These are phyloP conservation scores for Corynascus novoguineensis DNA, from an alignment of 495 filamentous ascomycete genomes.

Conservation along the genomic window DNA sequence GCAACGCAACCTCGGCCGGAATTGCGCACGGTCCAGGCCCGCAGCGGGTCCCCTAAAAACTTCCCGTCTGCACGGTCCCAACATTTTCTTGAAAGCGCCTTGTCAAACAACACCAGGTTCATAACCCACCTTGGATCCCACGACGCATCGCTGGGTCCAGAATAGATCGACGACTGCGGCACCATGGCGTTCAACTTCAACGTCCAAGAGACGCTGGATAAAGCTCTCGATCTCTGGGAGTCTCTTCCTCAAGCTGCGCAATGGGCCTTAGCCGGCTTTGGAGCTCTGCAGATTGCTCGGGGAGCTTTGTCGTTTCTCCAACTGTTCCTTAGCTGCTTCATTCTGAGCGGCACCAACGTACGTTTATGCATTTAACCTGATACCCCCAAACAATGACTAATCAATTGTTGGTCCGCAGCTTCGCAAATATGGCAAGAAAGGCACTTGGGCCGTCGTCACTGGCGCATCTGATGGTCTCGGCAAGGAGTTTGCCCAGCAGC, in stretches of 20 bases:
- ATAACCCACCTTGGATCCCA: not conserved
- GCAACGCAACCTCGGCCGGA: not conserved
- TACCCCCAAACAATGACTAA: not conserved
- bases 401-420: slow-evolving; percentile 52
- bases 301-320: slow-evolving; percentile 57
- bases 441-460: slow-evolving; percentile 91
- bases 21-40: not conserved
- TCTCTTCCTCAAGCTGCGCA: slow-evolving; percentile 35
- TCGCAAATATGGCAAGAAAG: slow-evolving; percentile 81
- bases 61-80: not conserved
- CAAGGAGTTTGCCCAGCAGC: slow-evolving; percentile 89
- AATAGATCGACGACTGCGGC: not conserved
- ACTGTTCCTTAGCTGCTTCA: slow-evolving; percentile 67
- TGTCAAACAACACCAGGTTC: not conserved
- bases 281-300: slow-evolving; percentile 53
- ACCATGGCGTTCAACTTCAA: slow-evolving; percentile 7
- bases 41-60: slow-evolving; percentile 3
- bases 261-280: slow-evolving; percentile 45
- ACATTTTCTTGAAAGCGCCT: not conserved
- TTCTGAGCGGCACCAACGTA: slow-evolving; percentile 60
- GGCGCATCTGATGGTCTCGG: slow-evolving; percentile 96
- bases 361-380: slow-evolving; percentile 10
- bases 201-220: slow-evolving; percentile 31
- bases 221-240: slow-evolving; percentile 30
- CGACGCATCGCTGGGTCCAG: not conserved